Conservation (phyloP, 2,329 filamentous ascomycete genomes). For the Elsinoe ampelina region DNA sequence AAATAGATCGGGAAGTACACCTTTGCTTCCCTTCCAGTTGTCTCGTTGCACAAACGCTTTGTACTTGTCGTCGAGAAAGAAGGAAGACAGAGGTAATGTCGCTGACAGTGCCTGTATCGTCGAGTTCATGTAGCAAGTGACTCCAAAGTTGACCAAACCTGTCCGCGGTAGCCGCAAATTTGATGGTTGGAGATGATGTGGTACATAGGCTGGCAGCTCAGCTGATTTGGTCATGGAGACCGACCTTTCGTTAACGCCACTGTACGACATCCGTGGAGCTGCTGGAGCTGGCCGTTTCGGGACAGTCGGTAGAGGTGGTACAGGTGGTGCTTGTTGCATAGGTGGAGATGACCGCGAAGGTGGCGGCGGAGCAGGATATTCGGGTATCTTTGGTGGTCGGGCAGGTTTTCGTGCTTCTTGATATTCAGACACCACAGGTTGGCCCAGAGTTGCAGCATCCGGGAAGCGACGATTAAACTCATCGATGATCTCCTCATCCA, state of each 20-base stretch:
- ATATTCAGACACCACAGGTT: conserved; percentile 18
- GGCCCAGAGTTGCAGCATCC: conserved; percentile 51
- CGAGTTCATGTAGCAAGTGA: conserved; percentile 90
- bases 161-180: conserved; percentile 49
- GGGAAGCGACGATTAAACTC: conserved; percentile 80
- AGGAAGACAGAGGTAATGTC: conserved; percentile 53
- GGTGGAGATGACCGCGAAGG: conserved; percentile 28
- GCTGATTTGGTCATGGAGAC: conserved; percentile 27
- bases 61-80: conserved; percentile 57
- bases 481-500: conserved; percentile 51
- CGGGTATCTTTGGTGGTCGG: conserved; percentile 21
- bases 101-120: conserved; percentile 73
- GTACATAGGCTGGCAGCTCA: conserved; percentile 36
- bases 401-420: conserved; percentile 31
- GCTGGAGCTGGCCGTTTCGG: conserved; percentile 52
- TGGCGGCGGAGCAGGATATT: conserved; percentile 25
- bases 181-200: conserved; percentile 35
- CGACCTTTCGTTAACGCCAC: conserved; percentile 59
- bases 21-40: conserved; percentile 58
- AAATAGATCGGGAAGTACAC: conserved; percentile 53
- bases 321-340: conserved; percentile 25
- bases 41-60: conserved; percentile 48
- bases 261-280: conserved; percentile 60
- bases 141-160: conserved; percentile 70
- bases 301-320: conserved; percentile 37